A percentile compares a stretch with the other conserved stretches of the same genome.
Evolutionary conservation across 2,329 filamentous ascomycete genomes (phyloP).

Genomic region (Dactylellina sp.): DNA sequence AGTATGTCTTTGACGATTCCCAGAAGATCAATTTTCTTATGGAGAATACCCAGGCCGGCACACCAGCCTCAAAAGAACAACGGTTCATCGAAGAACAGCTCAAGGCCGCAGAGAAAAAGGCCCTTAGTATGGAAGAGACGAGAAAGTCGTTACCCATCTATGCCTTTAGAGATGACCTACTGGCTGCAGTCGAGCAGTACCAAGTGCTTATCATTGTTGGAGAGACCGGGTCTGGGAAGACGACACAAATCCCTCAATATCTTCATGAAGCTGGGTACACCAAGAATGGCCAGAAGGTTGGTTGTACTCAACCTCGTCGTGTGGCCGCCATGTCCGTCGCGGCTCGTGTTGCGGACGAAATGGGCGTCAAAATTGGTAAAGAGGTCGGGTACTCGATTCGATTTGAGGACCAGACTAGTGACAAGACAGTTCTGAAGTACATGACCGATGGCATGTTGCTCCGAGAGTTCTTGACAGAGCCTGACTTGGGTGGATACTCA

Average conservation of each 20-base stretch:
- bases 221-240: conserved; percentile 95
- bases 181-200: conserved; percentile 85
- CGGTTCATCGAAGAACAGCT: conserved; percentile 81
- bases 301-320: conserved; percentile 91
- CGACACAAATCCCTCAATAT: conserved; percentile 94
- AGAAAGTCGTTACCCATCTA: conserved; percentile 91
- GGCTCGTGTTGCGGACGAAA: conserved; percentile 93
- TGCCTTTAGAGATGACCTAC: conserved; percentile 83
- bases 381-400: conserved; percentile 95
- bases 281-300: conserved; percentile 83
- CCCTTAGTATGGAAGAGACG: conserved; percentile 88
- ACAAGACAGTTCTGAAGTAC: conserved; percentile 92
- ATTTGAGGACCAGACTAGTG: conserved; percentile 90
- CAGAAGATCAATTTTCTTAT: conserved; percentile 87
- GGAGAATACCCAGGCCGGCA: conserved; percentile 79
- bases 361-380: conserved; percentile 87
- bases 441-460: conserved; percentile 98
- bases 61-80: conserved; percentile 79
- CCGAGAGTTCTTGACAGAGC: conserved; percentile 88
- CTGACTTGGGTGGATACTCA: conserved; percentile 82
- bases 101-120: conserved; percentile 87
- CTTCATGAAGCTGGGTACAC: conserved; percentile 91
- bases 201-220: conserved; percentile 93
- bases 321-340: conserved; percentile 98
- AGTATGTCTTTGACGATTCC: conserved; percentile 90